These are phyloP conservation scores for Debaryomycetaceae sp. DNA, from an alignment of 1,139 yeast species.

Conservation along the genomic window DNA sequence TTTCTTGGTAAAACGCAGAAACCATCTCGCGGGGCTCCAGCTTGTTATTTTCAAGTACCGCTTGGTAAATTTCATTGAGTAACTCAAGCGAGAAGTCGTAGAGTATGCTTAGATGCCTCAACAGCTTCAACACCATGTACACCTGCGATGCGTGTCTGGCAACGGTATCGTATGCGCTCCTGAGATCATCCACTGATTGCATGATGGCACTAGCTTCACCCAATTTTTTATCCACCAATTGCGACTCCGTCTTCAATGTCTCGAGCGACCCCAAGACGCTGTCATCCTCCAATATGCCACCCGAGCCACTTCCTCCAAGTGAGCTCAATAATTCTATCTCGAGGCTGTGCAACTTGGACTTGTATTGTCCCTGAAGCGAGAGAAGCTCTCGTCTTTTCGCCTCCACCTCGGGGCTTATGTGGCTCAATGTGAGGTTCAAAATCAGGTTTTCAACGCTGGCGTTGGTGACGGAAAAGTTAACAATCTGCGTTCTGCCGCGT, in stretches of 20 bases:
- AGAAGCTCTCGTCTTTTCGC: conserved; percentile 49
- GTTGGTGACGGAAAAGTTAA: conserved; percentile 70
- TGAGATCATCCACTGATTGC: conserved; percentile 45
- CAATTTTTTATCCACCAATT: conserved; percentile 50
- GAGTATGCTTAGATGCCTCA: conserved; percentile 43
- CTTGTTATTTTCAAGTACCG: conserved; percentile 24
- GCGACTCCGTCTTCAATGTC: conserved; percentile 58
- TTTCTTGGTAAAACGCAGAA: conserved; percentile 37
- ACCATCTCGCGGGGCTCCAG: conserved; percentile 20
- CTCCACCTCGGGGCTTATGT: conserved; percentile 67
- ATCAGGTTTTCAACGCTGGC: conserved; percentile 63
- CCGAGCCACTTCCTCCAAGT: conserved; percentile 51
- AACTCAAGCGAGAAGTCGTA: conserved; percentile 57
- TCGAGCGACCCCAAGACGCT: conserved; percentile 58
- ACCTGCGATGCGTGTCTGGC: conserved; percentile 54
- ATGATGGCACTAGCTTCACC: conserved; percentile 52
- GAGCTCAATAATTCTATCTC: conserved; percentile 61
- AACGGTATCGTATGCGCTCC: conserved; percentile 46
- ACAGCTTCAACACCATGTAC: conserved; percentile 38
- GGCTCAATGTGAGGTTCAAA: conserved; percentile 51
- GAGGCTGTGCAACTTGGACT: conserved; percentile 46
- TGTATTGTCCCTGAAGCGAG: conserved; percentile 57
- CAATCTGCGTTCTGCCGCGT: conserved; percentile 53
- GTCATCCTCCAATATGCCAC: conserved; percentile 69
- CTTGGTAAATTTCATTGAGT: conserved; percentile 37